phyloP scores from a whole-genome alignment of 371 early-diverging fungal species.

The Phascolomyces articulosus region DNA sequence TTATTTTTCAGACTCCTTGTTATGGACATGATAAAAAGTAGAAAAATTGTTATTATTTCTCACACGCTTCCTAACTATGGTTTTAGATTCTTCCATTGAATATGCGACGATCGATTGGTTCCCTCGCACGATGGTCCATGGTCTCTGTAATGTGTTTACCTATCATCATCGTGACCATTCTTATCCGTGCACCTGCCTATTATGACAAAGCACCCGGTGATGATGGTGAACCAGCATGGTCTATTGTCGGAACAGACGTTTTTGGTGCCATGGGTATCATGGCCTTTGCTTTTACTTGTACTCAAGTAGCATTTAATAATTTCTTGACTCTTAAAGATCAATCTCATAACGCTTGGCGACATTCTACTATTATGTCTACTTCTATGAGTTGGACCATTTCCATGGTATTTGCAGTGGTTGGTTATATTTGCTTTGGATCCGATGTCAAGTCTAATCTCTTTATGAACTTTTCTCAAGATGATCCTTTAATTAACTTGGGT shows the following conservation, averaged over 20 bases:
- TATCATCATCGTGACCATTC: slow-evolving; percentile 50
- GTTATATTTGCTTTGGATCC: slow-evolving; percentile 57
- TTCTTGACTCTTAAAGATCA: slow-evolving; percentile 52
- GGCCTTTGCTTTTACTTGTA: slow-evolving; percentile 48
- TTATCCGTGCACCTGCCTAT: slow-evolving; percentile 52
- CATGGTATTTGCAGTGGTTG: slow-evolving; percentile 58
- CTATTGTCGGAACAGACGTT: slow-evolving; percentile 37
- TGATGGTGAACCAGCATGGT: slow-evolving; percentile 18
- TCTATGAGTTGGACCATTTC: slow-evolving; percentile 54
- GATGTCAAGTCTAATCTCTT: slow-evolving; percentile 60
- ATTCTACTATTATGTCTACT: slow-evolving; percentile 46
- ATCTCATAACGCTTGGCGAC: slow-evolving; percentile 42
- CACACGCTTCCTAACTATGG: neutral
- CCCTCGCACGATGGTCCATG: slow-evolving; percentile 60
- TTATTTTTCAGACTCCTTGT: too few species aligned
- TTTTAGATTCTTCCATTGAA: slow-evolving; percentile 50
- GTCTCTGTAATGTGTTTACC: slow-evolving; percentile 58
- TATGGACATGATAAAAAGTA: too few species aligned
- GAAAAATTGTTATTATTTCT: slow-evolving; percentile 4
- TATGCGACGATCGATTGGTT: slow-evolving; percentile 59
- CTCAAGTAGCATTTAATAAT: slow-evolving; percentile 57
- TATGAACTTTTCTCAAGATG: slow-evolving; percentile 55
- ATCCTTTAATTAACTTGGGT: slow-evolving; percentile 54
- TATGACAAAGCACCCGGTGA: slow-evolving; percentile 26
- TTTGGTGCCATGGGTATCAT: slow-evolving; percentile 50